phyloP scores from a whole-genome alignment of 495 filamentous ascomycete genomes.

The Lentithecium fluviatile region DNA sequence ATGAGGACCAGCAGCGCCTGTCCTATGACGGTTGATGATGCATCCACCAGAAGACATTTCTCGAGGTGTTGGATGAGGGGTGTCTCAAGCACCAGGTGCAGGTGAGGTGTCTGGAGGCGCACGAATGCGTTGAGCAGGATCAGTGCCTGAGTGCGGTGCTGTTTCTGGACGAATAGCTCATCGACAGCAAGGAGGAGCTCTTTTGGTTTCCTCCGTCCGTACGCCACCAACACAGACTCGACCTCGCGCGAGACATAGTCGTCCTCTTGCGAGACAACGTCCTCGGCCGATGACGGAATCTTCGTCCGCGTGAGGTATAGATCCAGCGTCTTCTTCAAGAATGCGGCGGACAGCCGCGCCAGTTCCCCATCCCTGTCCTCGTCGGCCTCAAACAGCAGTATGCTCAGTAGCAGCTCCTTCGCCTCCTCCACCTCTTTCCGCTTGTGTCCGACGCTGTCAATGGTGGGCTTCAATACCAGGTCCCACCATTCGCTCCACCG shows the following conservation, averaged over 20 bases:
- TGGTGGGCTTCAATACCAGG: constrained; percentile 56
- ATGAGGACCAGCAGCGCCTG: constrained; percentile 65
- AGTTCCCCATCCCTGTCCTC: constrained; percentile 48
- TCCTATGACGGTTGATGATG: constrained; percentile 65
- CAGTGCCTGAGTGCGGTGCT: constrained; percentile 57
- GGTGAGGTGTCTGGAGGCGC: constrained; percentile 65
- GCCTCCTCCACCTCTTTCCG: constrained; percentile 59
- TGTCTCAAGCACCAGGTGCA: constrained; percentile 66
- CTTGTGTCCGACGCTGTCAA: constrained; percentile 57
- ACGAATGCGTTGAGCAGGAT: constrained; percentile 64
- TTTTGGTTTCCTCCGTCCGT: constrained; percentile 67
- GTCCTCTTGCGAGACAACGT: constrained; percentile 49
- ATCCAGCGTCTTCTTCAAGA: constrained; percentile 55
- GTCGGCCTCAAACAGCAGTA: constrained; percentile 59
- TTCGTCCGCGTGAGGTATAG: constrained; percentile 60
- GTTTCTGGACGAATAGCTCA: constrained; percentile 57
- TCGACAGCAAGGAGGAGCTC: constrained; percentile 61
- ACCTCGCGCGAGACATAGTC: constrained; percentile 50
- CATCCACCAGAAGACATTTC: constrained; percentile 68
- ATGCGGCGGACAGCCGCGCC: constrained; percentile 45
- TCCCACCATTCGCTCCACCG: constrained; percentile 66
- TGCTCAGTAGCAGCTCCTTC: constrained; percentile 55
- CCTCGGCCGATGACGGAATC: constrained; percentile 41
- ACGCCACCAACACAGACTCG: constrained; percentile 55
- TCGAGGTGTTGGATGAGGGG: constrained; percentile 64